These are phyloP conservation scores for Globisporangium echinulatum DNA, from an alignment of 352 stramenopile genomes.

Conservation along the genomic window DNA sequence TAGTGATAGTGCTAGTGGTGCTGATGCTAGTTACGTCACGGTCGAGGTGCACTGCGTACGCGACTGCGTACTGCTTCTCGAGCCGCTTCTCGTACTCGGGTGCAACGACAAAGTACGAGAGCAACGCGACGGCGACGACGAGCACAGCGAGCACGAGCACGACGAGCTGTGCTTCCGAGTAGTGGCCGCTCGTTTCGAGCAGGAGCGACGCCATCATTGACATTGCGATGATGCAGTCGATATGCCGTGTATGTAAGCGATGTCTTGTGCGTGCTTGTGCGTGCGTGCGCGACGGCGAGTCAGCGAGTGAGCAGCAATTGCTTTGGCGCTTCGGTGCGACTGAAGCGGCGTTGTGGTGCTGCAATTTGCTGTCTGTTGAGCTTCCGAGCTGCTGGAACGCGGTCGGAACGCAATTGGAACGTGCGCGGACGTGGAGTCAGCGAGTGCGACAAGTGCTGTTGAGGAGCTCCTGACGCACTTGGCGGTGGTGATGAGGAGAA, in stretches of 20 bases:
- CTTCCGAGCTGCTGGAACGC: no score
- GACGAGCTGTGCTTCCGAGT: constrained; percentile 47
- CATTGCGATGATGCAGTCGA: no score
- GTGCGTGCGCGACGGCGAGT: neutral
- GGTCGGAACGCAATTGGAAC: no score
- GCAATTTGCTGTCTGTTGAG: no score
- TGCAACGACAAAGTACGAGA: constrained; percentile 80
- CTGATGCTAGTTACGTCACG: constrained; percentile 12
- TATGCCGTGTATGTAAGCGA: neutral
- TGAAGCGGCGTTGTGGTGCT: neutral
- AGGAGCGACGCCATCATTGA: constrained; percentile 12
- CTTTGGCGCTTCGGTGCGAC: no score
- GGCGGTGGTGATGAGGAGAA: no score
- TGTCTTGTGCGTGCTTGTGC: neutral
- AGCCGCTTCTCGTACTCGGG: constrained; percentile 71
- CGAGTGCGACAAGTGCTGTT: no score
- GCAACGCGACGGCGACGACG: constrained; percentile 45
- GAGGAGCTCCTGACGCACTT: no score
- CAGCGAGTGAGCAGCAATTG: constrained; percentile 1
- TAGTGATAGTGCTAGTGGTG: constrained; percentile 3
- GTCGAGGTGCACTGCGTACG: constrained; percentile 18
- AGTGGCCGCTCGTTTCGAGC: constrained; percentile 19
- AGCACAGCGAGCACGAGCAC: constrained; percentile 44
- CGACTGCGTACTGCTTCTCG: constrained; percentile 46
- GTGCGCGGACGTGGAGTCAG: no score